Base-by-base conservation (phyloP, 2,329 filamentous ascomycete genomes). In the Pestalotiopsis sp. region DNA sequence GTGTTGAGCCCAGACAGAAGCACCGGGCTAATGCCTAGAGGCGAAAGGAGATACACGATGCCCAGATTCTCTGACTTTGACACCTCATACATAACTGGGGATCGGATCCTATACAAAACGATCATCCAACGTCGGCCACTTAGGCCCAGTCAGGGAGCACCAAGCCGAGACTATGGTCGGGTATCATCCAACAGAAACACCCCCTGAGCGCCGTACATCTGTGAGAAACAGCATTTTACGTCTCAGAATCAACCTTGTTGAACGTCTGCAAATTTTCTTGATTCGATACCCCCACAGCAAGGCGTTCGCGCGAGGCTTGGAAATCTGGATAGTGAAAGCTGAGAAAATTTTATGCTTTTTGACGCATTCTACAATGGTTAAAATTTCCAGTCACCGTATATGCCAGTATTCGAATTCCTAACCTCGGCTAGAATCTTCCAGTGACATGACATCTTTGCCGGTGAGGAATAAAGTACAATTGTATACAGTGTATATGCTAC, bases 401-500 rank as follows among this genome's bases (percentile, higher is more conserved):
- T 23, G 3, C 45, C 45, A n/a, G 6, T 17, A 23, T 9, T 9
- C 6, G 17, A 45, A 45, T 13, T 14, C 41, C 41, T 17, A 4
- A 3, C 23, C 45, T 23, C n/a, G 9, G 3, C 6, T 23, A 52
- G 13, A n/a, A 52, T 6, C 9, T 52, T n/a, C 9, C 45, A 11
- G 45, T 52, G 45, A 52, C 6, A 23, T 11, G 45, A n/a, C 5
- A 12, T n/a, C 20, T 20, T n/a, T 12, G 6, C 45, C 17, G 23
- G 45, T 45, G 17, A 45, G 41, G 17, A 52, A 62, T 64, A 64
- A 20, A 52, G 41, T 64, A 64, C 61, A 64, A 31, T 64, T 64
- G n/a, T 64, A 45, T 64, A 64, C 61, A 64, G 36, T 41, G 41
- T 3, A 52, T 64, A 64, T 64, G 38, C 61, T 64, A 64, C 38